Conservation (phyloP, 306 rosid species). For the Hippophae tibetana region DNA sequence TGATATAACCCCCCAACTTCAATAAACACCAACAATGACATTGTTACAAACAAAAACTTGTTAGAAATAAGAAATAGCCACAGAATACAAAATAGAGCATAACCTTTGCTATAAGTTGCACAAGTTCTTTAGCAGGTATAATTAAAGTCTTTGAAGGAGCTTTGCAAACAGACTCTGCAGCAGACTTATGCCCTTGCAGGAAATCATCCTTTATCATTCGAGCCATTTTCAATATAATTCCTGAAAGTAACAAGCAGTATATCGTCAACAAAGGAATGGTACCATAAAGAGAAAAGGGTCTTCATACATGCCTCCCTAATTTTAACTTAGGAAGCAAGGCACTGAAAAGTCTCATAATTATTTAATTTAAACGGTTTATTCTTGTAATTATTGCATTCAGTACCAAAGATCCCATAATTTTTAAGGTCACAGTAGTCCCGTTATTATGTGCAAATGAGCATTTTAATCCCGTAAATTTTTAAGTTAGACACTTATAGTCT, state of each 20-base stretch:
- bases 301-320: too few species aligned
- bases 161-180: constrained; percentile 48
- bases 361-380: too few species aligned
- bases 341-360: too few species aligned
- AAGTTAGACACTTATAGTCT: too few species aligned
- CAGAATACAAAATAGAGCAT: constrained; percentile 24
- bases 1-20: background rate
- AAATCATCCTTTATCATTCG: constrained; percentile 66
- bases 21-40: background rate
- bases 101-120: constrained; percentile 91
- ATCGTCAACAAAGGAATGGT: constrained; percentile 4
- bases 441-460: too few species aligned
- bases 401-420: too few species aligned
- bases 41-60: background rate
- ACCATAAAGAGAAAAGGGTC: background rate
- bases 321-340: too few species aligned
- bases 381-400: too few species aligned
- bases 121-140: constrained; percentile 72
- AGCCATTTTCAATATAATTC: constrained; percentile 76
- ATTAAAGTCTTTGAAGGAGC: constrained; percentile 57
- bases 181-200: constrained; percentile 52
- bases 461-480: too few species aligned
- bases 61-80: background rate
- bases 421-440: too few species aligned
- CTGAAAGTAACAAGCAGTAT: constrained; percentile 35